These are phyloP conservation scores for Fusarium fracticaudum DNA, from an alignment of 2,329 filamentous ascomycete genomes.

Conservation along the genomic window DNA sequence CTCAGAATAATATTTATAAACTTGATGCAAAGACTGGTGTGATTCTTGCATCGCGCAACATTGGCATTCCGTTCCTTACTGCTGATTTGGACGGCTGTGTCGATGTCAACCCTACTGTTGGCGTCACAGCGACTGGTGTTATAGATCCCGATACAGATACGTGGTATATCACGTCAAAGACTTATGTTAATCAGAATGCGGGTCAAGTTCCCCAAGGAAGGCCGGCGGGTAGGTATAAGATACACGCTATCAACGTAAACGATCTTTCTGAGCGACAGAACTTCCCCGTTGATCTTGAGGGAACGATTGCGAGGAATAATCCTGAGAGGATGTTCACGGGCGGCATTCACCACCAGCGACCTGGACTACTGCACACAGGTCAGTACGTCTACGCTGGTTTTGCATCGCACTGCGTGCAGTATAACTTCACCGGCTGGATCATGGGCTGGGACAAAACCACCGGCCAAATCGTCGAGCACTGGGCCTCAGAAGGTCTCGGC, in stretches of 20 bases:
- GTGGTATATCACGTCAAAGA: slow-evolving; percentile 56
- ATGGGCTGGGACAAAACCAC: slow-evolving; percentile 58
- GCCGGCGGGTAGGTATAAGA: slow-evolving; percentile 48
- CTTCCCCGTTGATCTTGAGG: slow-evolving; percentile 61
- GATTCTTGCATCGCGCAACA: slow-evolving; percentile 58
- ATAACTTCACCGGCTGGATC: slow-evolving; percentile 64
- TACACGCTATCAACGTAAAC: slow-evolving; percentile 52
- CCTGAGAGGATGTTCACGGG: slow-evolving; percentile 59
- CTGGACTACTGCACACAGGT: slow-evolving; percentile 57
- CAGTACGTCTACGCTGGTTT: slow-evolving; percentile 62
- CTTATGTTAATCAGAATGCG: slow-evolving; percentile 49
- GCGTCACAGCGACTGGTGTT: slow-evolving; percentile 57
- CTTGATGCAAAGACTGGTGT: slow-evolving; percentile 63
- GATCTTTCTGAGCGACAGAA: slow-evolving; percentile 50
- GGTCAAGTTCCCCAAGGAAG: slow-evolving; percentile 46
- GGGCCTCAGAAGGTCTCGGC: slow-evolving; percentile 53
- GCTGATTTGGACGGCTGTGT: slow-evolving; percentile 59
- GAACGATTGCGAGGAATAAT: slow-evolving; percentile 57
- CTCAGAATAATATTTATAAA: slow-evolving; percentile 67
- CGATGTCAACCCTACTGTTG: slow-evolving; percentile 59
- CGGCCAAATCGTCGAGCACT: slow-evolving; percentile 51
- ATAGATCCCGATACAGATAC: slow-evolving; percentile 57
- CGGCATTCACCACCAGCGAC: slow-evolving; percentile 62
- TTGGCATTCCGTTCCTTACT: slow-evolving; percentile 60
- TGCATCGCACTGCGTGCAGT: slow-evolving; percentile 65